phyloP scores from a whole-genome alignment of 1,284 basidiomycete species.

The Porodaedalea pini region DNA sequence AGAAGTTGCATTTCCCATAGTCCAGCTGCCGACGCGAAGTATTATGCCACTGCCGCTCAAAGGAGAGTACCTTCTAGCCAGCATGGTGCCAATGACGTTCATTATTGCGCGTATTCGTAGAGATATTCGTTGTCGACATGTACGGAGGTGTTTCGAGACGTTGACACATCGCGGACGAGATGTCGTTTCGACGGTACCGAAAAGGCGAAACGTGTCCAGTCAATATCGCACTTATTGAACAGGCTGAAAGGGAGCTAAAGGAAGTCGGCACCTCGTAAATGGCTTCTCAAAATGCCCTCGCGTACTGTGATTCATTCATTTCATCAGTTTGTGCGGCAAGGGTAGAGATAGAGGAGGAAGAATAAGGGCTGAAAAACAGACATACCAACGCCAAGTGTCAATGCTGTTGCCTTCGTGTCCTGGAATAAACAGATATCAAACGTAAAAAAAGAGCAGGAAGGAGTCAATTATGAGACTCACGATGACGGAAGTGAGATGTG shows the following conservation, averaged over 20 bases:
- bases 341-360: conserved; percentile 6
- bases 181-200: too few relatives aligned
- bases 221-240: not conserved
- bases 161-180: too few relatives aligned
- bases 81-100: too few relatives aligned
- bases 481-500: conserved; percentile 71
- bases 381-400: conserved; percentile 58
- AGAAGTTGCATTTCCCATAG: too few relatives aligned
- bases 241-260: conserved; percentile 41
- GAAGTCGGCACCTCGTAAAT: conserved; percentile 50
- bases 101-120: too few relatives aligned
- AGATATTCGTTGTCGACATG: too few relatives aligned
- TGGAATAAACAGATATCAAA: conserved; percentile 27
- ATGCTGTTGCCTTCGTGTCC: conserved; percentile 68
- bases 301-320: conserved; percentile 33
- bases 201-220: not conserved
- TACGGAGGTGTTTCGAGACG: too few relatives aligned
- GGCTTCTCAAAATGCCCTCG: conserved; percentile 50
- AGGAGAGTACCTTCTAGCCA: too few relatives aligned
- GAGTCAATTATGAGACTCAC: conserved; percentile 44
- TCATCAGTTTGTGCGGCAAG: not conserved
- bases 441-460: conserved; percentile 5
- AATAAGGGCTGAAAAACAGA: conserved; percentile 18
- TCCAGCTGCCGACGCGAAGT: too few relatives aligned
- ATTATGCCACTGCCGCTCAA: too few relatives aligned